phyloP scores from a whole-genome alignment of 108 stramenopile genomes.

The Fragilaria crotonensis region DNA sequence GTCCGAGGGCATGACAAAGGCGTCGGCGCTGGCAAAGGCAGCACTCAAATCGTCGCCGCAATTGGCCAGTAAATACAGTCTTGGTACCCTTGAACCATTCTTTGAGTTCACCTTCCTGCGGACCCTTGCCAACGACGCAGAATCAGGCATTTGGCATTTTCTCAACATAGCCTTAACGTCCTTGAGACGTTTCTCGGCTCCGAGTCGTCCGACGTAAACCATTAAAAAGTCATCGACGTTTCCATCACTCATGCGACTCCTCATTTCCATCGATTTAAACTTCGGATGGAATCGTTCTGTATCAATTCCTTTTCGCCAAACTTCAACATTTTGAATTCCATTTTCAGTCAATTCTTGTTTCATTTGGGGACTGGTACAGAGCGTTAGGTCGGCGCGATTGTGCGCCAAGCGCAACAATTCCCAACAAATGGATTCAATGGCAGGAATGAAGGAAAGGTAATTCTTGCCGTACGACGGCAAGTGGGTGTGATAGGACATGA shows the following conservation, averaged over 20 bases:
- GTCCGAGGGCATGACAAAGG: constrained; percentile 74
- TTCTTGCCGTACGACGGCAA: constrained; percentile 55
- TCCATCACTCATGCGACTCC: constrained; percentile 55
- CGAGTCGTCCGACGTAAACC: constrained; percentile 89
- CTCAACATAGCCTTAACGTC: constrained; percentile 61
- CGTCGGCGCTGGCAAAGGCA: constrained; percentile 71
- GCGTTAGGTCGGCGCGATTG: constrained; percentile 63
- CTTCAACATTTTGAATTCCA: constrained; percentile 50
- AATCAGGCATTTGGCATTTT: constrained; percentile 24
- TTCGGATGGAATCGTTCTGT: constrained; percentile 77
- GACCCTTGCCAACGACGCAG: constrained; percentile 61
- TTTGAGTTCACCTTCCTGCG: constrained; percentile 26
- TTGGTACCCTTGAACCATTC: constrained; percentile 47
- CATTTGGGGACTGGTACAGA: constrained; percentile 77
- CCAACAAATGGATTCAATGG: constrained; percentile 41
- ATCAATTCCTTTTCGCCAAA: constrained; percentile 87
- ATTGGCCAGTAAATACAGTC: constrained; percentile 44
- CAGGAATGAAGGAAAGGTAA: constrained; percentile 26
- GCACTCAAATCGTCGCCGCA: constrained; percentile 37
- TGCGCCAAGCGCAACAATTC: constrained; percentile 32
- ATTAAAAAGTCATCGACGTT: constrained; percentile 74
- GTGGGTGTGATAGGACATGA: constrained; percentile 75
- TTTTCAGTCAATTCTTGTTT: constrained; percentile 38
- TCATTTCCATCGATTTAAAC: constrained; percentile 43
- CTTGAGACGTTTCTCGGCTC: constrained; percentile 75